phyloP scores from a whole-genome alignment of 208 protist species.

The Wallacemonas sp. region DNA sequence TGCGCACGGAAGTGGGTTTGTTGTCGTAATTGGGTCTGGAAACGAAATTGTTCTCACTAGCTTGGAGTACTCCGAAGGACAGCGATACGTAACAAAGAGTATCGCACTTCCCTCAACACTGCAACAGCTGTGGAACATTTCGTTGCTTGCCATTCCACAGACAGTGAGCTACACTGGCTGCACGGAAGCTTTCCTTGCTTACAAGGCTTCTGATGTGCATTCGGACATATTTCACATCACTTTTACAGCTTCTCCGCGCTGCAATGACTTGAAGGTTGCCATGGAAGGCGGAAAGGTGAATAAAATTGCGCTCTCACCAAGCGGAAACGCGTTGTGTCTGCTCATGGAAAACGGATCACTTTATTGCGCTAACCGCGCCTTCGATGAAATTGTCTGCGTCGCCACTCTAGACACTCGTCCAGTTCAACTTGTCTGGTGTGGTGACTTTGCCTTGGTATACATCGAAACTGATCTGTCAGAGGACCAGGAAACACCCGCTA shows the following conservation, averaged over 20 bases:
- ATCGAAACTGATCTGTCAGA: not conserved
- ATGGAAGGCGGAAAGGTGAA: conserved; percentile 58
- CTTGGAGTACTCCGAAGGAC: conserved; percentile 11
- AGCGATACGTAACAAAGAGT: conserved; percentile 14
- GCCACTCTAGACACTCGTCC: conserved; percentile 29
- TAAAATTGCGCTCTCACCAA: conserved; percentile 57
- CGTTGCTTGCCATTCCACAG: conserved; percentile 22
- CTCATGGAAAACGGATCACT: conserved; percentile 61
- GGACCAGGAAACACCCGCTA: conserved; percentile 30
- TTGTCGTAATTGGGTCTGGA: conserved; percentile 5
- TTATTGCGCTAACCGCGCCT: conserved; percentile 47
- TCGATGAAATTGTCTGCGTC: conserved; percentile 54
- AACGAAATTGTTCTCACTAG: not conserved
- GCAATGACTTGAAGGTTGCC: conserved; percentile 42
- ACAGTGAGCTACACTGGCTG: conserved; percentile 34
- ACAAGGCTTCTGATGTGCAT: conserved; percentile 12
- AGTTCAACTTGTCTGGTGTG: conserved; percentile 66
- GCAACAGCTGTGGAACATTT: conserved; percentile 15
- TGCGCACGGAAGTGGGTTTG: not conserved
- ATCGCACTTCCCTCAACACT: conserved; percentile 19
- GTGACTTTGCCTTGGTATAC: conserved; percentile 25
- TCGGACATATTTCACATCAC: conserved; percentile 34
- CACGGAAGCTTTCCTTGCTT: conserved; percentile 35
- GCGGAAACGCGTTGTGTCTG: conserved; percentile 35
- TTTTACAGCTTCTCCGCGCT: conserved; percentile 21